Conservation (phyloP, 305 asterid species). For the Fraxinus latifolia region DNA sequence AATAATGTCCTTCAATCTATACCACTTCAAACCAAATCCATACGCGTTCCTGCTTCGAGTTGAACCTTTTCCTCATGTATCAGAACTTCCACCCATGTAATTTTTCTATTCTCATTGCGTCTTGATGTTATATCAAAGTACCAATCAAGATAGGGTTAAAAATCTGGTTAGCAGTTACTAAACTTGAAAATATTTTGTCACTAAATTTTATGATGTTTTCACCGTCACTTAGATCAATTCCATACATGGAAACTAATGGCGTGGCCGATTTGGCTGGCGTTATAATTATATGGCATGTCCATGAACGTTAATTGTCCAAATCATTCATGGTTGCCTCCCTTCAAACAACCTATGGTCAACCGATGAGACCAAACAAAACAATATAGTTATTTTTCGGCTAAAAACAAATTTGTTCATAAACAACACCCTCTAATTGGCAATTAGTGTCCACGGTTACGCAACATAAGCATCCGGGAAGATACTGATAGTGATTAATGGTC, state of each 20-base stretch:
- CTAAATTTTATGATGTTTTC: neutral
- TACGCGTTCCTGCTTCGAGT: neutral
- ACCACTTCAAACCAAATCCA: neutral
- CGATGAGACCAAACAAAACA: neutral
- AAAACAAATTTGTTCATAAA: neutral
- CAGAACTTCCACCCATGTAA: neutral
- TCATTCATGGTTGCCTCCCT: neutral
- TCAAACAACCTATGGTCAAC: neutral
- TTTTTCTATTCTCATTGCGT: neutral
- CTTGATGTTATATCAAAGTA: neutral
- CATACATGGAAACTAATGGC: neutral
- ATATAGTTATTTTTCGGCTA: neutral
- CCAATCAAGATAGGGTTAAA: neutral
- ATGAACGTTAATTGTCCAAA: neutral
- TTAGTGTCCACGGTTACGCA: neutral
- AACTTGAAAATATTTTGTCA: neutral
- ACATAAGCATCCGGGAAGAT: neutral
- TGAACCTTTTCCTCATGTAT: conserved; percentile 4
- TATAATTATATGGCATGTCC: neutral
- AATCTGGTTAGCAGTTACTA: neutral
- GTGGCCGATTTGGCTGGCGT: neutral
- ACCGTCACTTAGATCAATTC: neutral
- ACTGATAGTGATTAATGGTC: neutral
- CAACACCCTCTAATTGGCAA: neutral
- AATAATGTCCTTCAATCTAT: neutral